Conservation (phyloP, 306 rosid species). For the Lathyrus tuberosus region DNA sequence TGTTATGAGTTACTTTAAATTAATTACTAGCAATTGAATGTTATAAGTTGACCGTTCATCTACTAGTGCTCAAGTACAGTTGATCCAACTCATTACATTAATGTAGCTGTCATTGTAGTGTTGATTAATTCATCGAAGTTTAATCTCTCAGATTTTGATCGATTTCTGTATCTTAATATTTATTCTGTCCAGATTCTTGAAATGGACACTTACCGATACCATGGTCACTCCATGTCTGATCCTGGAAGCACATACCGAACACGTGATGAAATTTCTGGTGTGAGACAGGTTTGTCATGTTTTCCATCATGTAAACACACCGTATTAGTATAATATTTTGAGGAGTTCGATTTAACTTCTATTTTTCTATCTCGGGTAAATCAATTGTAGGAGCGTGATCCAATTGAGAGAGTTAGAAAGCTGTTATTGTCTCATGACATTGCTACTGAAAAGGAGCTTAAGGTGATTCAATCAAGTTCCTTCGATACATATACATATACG, state of each 20-base stretch:
- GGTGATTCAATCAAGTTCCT: conserved; percentile 48
- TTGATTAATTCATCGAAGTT: conserved; percentile 27
- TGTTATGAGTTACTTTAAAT: conserved; percentile 11
- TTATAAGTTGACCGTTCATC: conserved; percentile 20
- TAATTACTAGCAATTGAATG: conserved; percentile 14
- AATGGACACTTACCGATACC: conserved; percentile 98
- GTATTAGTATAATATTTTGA: neutral
- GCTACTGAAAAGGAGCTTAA: conserved; percentile 89
- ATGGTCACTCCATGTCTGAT: conserved; percentile 99
- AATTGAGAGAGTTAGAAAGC: conserved; percentile 86
- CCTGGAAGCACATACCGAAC: conserved; percentile 99
- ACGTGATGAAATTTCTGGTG: conserved; percentile 95
- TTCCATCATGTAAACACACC: neutral
- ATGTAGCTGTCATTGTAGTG: neutral
- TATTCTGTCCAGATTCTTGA: conserved; percentile 79
- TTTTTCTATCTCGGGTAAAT: conserved; percentile 23
- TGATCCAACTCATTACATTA: too few species aligned
- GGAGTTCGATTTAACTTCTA: conserved; percentile 5
- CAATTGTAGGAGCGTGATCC: conserved; percentile 92
- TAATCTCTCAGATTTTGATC: conserved; percentile 17
- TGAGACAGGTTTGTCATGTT: conserved; percentile 74
- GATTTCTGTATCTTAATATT: conserved; percentile 33
- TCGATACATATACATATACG: neutral
- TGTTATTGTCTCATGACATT: conserved; percentile 69
- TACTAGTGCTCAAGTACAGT: neutral